Base-by-base conservation (phyloP, 129 eudicot genomes). In the Pseudognaphalium luteoalbum region DNA sequence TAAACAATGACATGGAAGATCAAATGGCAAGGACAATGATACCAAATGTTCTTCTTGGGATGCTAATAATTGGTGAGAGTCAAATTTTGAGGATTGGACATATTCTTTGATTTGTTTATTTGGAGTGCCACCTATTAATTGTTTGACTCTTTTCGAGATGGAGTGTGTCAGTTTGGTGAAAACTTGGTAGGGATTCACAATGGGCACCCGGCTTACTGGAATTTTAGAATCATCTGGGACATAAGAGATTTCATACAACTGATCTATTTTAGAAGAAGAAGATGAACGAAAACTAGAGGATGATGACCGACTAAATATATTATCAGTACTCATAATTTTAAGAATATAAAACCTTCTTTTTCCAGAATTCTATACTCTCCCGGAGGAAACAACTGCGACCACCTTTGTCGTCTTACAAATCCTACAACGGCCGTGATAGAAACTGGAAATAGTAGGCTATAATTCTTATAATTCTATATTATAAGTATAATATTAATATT, bases 31-130 rank as follows among this genome's bases (percentile, higher is more conserved):
- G 1, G 70, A 12, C 6, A 65, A 17, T 1, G 70, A 12, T 5
- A 65, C 47, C 1, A 65, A n/a, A 22, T 65, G 70, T 65, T 65
- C 70, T 1, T 0, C 29, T 1, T 5, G 6, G 16, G 22, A 22
- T 0, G 44, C 44, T 2, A 17, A 42, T 4, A 64, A 35, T 15
- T 65, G 47, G 25, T 65, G 44, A 0, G 70, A 65, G 8, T 65
- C 47, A 65, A 32, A 65, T 7, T 65, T 65, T 10, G 70, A 65
- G 4, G 47, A 4, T 65, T 65, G 47, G 11, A 65, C 70, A 65
- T 30, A 65, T 4, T 65, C 70, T 33, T 32, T 65, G 70, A 34
- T 35, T 30, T 4, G 11, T 2, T 1, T 17, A 3, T 33, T 65
- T 2, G 22, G 16, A 0, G 47, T 2, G 0, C 44, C 32, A 33